A percentile compares a stretch with the other conserved stretches of the same genome.
These are phyloP conservation scores for Penicillium riverlandense DNA, from an alignment of 495 filamentous ascomycete species.

Conservation along the genomic window DNA sequence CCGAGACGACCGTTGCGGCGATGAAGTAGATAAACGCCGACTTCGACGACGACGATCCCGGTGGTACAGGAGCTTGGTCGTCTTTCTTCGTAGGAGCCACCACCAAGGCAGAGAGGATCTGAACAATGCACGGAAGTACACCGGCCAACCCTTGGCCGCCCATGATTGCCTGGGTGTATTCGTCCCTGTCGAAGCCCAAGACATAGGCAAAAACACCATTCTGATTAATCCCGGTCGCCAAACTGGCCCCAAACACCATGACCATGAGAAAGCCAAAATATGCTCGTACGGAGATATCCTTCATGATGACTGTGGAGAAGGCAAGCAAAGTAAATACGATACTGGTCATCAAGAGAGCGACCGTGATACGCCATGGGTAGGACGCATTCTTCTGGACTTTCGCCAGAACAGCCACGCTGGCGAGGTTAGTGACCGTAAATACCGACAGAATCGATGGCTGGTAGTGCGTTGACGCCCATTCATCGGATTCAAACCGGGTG, in stretches of 20 bases:
- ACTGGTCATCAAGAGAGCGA: slow-evolving; percentile 66
- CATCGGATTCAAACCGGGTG: slow-evolving; percentile 62
- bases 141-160: slow-evolving; percentile 87
- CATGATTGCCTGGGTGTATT: slow-evolving; percentile 97
- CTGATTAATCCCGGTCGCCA: slow-evolving; percentile 79
- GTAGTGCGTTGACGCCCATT: slow-evolving; percentile 70
- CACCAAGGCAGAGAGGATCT: slow-evolving; percentile 71
- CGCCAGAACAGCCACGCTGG: slow-evolving; percentile 63
- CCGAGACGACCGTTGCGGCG: slow-evolving; percentile 65
- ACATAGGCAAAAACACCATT: slow-evolving; percentile 94
- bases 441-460: slow-evolving; percentile 85
- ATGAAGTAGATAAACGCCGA: slow-evolving; percentile 89
- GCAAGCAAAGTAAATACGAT: slow-evolving; percentile 67
- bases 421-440: slow-evolving; percentile 73
- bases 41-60: slow-evolving; percentile 45
- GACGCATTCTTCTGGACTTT: slow-evolving; percentile 70
- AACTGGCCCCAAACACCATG: slow-evolving; percentile 72
- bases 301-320: slow-evolving; percentile 65
- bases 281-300: slow-evolving; percentile 44
- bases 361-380: slow-evolving; percentile 75
- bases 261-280: slow-evolving; percentile 80
- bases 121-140: slow-evolving; percentile 80
- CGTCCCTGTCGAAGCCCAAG: slow-evolving; percentile 68
- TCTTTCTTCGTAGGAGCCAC: slow-evolving; percentile 35
- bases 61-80: slow-evolving; percentile 8